Evolutionary conservation across 108 stramenopile species (phyloP).

Genomic region (Pseudonitzschia pungens): DNA sequence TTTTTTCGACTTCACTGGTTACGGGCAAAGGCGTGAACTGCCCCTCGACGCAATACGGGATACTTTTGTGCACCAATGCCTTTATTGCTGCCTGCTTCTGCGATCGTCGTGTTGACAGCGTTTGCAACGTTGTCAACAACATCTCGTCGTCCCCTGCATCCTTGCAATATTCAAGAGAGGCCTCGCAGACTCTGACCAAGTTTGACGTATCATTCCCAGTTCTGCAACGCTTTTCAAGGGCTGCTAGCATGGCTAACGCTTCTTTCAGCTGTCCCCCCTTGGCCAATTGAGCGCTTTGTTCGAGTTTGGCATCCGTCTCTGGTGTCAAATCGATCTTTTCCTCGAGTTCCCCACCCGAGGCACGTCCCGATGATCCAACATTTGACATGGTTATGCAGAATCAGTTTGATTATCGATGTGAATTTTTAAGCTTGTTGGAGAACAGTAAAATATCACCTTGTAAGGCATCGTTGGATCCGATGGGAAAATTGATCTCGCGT

Average conservation of each 20-base stretch:
- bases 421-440: too few relatives aligned
- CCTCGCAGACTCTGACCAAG: slow-evolving; percentile 71
- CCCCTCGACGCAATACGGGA: slow-evolving; percentile 67
- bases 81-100: slow-evolving; percentile 81
- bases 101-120: slow-evolving; percentile 65
- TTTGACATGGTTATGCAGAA: slow-evolving; percentile 17
- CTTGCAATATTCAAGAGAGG: slow-evolving; percentile 58
- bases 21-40: slow-evolving; percentile 47
- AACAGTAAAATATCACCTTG: too few relatives aligned
- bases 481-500: too few relatives aligned
- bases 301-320: slow-evolving; percentile 79
- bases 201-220: slow-evolving; percentile 81
- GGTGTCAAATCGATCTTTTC: slow-evolving; percentile 78
- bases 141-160: slow-evolving; percentile 57
- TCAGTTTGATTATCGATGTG: background rate
- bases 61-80: slow-evolving; percentile 56
- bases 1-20: slow-evolving; percentile 11
- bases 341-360: slow-evolving; percentile 82
- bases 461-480: too few relatives aligned
- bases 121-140: slow-evolving; percentile 63
- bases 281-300: slow-evolving; percentile 60
- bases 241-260: slow-evolving; percentile 69
- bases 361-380: slow-evolving; percentile 57
- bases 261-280: slow-evolving; percentile 48
- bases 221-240: slow-evolving; percentile 84